Evolutionary conservation across 106 monocot genomes (phyloP).

Genomic region (Allium cepa): DNA sequence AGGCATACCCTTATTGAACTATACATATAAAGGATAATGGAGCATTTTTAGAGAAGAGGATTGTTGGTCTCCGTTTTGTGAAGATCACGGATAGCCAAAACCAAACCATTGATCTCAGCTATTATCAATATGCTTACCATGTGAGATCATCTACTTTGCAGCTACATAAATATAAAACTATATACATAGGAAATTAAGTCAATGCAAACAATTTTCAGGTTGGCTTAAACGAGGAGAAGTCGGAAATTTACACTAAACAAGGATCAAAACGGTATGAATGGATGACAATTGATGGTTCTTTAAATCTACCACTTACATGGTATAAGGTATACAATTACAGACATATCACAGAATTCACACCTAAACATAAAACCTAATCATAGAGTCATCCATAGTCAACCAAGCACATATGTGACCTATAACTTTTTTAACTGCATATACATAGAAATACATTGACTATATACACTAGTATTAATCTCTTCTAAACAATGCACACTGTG

Average conservation of each 20-base stretch:
- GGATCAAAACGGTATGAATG: constrained; percentile 38
- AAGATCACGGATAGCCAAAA: constrained; percentile 13
- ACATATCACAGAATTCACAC: too few species aligned
- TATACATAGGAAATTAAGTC: background rate
- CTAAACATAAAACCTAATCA: too few species aligned
- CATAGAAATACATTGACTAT: too few species aligned
- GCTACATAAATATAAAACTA: background rate
- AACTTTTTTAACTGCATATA: too few species aligned
- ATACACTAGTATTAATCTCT: too few species aligned
- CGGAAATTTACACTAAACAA: constrained; percentile 35
- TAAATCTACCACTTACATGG: constrained; percentile 49
- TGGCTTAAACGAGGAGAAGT: constrained; percentile 58
- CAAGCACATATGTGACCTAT: too few species aligned
- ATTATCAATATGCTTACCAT: constrained; percentile 57
- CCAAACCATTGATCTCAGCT: constrained; percentile 29
- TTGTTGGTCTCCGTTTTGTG: constrained; percentile 47
- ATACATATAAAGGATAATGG: constrained; percentile 46
- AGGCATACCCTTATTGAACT: background rate
- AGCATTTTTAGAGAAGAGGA: constrained; percentile 52
- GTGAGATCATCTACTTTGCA: constrained; percentile 9
- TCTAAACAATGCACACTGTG: too few species aligned
- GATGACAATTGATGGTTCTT: constrained; percentile 12
- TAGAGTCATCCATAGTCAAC: too few species aligned
- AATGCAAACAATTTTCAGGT: constrained; percentile 25
- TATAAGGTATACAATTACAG: constrained; percentile 67